Evolutionary conservation across 2,329 filamentous ascomycete species (phyloP).

Genomic region (Diaporthe sp.): DNA sequence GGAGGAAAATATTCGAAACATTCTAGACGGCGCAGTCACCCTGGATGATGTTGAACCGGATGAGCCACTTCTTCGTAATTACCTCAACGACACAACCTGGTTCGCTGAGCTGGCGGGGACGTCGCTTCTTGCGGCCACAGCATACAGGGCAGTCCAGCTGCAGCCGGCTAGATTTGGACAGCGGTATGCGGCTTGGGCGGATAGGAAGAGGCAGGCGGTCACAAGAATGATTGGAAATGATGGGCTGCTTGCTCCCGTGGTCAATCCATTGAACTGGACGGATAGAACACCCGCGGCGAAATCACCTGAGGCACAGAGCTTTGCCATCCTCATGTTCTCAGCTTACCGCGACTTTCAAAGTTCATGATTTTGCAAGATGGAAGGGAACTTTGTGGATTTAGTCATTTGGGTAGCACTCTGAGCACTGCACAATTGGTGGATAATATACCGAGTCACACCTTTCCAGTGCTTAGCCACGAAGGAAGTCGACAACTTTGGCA

Average conservation of each 20-base stretch:
- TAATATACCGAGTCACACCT: not conserved
- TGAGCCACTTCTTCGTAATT: not conserved
- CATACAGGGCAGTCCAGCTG: not conserved
- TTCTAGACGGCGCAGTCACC: not conserved
- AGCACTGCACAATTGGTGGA: not conserved
- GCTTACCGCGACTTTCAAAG: not conserved
- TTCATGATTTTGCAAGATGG: accelerated
- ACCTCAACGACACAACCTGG: not conserved
- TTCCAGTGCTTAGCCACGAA: not conserved
- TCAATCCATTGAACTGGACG: not conserved
- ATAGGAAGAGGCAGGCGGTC: not conserved
- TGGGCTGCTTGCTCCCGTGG: not conserved
- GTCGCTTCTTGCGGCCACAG: not conserved
- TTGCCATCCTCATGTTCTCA: not conserved
- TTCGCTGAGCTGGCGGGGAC: not conserved
- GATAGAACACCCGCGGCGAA: not conserved
- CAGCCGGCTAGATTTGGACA: not conserved
- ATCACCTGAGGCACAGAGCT: constrained; percentile 7
- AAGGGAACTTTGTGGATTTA: accelerated
- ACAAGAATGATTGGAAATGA: not conserved
- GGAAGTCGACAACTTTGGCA: not conserved
- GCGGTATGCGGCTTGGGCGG: not conserved
- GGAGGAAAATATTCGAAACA: not conserved
- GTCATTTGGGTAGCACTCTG: too few species aligned
- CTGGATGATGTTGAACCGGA: not conserved